Evolutionary conservation across 2,329 filamentous ascomycete species (phyloP).

Genomic region (Penicillium sp.): DNA sequence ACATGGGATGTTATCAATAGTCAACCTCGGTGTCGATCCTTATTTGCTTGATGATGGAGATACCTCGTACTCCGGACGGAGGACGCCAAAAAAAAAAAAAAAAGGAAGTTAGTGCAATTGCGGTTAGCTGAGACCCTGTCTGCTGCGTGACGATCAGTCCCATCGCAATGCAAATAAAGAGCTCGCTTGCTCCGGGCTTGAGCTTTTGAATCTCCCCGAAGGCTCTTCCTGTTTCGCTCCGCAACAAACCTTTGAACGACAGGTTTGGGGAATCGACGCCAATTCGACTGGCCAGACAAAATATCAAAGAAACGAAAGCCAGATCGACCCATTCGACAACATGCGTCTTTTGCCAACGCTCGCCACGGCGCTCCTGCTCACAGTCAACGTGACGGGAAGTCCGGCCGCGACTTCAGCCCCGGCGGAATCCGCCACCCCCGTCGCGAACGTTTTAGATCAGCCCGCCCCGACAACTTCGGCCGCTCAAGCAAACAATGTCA

Average conservation of each 20-base stretch:
- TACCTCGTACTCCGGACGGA: background rate
- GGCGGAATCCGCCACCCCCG: conserved; percentile 4
- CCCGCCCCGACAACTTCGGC: background rate
- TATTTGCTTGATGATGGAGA: conserved; percentile 2
- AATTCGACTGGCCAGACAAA: conserved; percentile 2
- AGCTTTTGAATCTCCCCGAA: conserved; percentile 1
- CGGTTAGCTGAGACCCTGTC: background rate
- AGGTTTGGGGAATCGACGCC: conserved; percentile 10
- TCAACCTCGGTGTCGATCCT: conserved; percentile 10
- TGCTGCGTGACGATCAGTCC: background rate
- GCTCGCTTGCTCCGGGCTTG: background rate
- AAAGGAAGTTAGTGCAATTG: background rate
- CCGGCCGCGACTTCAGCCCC: conserved; percentile 13
- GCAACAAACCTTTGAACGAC: conserved; percentile 7
- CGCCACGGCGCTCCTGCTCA: conserved; percentile 20
- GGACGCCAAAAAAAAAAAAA: background rate
- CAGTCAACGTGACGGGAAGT: conserved; percentile 19
- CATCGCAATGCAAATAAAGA: conserved; percentile 1
- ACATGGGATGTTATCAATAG: conserved; percentile 1
- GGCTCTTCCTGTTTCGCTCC: conserved; percentile 7
- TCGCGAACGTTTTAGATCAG: background rate
- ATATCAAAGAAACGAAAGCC: background rate
- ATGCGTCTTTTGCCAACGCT: conserved; percentile 27
- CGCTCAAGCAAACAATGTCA: conserved; percentile 7
- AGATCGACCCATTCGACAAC: conserved; percentile 4